Conservation (phyloP, 169 alveolate species). For the Eimeria necatrix region DNA sequence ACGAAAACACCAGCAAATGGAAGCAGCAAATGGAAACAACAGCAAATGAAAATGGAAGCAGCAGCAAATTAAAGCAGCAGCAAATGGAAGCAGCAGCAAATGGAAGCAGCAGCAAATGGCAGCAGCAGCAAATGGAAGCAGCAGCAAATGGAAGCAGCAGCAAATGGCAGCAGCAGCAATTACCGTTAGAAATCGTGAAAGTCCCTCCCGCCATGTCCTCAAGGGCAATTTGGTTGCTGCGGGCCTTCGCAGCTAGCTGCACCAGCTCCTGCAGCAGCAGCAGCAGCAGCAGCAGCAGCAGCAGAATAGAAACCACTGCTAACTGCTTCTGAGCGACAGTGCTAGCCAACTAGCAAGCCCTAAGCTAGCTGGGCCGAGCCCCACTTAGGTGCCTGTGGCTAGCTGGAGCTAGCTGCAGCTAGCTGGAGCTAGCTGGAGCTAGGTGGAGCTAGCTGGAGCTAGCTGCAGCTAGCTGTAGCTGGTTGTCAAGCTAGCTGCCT, state of each 20-base stretch:
- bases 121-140: background rate
- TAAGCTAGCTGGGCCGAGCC: too few relatives aligned
- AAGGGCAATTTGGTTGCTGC: conserved; percentile 93
- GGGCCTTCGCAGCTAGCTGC: conserved; percentile 93
- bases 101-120: background rate
- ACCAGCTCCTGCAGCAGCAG: conserved; percentile 84
- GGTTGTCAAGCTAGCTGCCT: too few relatives aligned
- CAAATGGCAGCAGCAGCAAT: background rate
- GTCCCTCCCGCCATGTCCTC: conserved; percentile 98
- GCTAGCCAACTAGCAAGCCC: too few relatives aligned
- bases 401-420: too few relatives aligned
- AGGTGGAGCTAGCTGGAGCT: too few relatives aligned
- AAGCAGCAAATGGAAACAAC: too few relatives aligned
- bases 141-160: background rate
- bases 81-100: background rate
- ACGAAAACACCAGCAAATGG: background rate
- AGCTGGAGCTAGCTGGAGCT: too few relatives aligned
- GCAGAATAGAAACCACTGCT: background rate
- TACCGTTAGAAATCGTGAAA: conserved; percentile 97
- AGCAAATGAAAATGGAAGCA: background rate
- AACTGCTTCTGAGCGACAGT: too few relatives aligned
- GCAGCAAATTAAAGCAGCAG: background rate
- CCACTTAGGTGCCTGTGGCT: too few relatives aligned
- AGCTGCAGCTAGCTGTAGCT: too few relatives aligned
- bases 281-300: conserved; percentile 15